Evolutionary conservation across 1,139 yeast species (phyloP).

Genomic region (Protomyces inundatus): DNA sequence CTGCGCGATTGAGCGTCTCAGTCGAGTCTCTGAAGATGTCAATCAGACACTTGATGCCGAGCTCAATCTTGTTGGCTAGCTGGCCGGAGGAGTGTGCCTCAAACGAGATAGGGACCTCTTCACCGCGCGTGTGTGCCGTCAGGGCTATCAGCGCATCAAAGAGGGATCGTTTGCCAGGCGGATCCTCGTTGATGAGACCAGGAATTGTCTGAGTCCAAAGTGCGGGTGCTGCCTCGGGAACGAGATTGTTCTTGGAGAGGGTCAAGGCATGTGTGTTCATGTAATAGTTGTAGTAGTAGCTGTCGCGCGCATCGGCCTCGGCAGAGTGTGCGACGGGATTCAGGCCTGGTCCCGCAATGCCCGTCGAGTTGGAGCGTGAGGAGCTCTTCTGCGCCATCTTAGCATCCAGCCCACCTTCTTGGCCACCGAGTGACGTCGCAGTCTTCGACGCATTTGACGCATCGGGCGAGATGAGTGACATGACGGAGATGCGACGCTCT

Average conservation of each 20-base stretch:
- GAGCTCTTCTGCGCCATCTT: neutral
- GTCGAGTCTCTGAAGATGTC: slow-evolving; percentile 4
- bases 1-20: slow-evolving; percentile 1
- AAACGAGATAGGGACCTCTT: neutral
- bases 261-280: neutral
- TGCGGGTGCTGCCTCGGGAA: neutral
- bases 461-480: slow-evolving; percentile 16
- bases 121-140: slow-evolving; percentile 14
- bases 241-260: neutral
- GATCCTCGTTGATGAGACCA: slow-evolving; percentile 17
- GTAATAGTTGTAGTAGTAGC: neutral
- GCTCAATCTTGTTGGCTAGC: slow-evolving; percentile 1
- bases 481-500: slow-evolving; percentile 21
- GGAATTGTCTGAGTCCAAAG: slow-evolving; percentile 9
- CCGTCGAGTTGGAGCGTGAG: neutral
- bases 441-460: neutral
- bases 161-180: slow-evolving; percentile 10
- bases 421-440: neutral
- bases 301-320: neutral
- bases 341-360: neutral
- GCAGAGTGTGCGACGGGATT: neutral
- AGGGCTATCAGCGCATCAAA: slow-evolving; percentile 13
- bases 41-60: slow-evolving; percentile 7
- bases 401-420: neutral
- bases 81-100: slow-evolving; percentile 5